A percentile compares a stretch with the other conserved stretches of the same genome.
Conservation (phyloP, 2,329 filamentous ascomycete species). For the Talaromyces sp. region DNA sequence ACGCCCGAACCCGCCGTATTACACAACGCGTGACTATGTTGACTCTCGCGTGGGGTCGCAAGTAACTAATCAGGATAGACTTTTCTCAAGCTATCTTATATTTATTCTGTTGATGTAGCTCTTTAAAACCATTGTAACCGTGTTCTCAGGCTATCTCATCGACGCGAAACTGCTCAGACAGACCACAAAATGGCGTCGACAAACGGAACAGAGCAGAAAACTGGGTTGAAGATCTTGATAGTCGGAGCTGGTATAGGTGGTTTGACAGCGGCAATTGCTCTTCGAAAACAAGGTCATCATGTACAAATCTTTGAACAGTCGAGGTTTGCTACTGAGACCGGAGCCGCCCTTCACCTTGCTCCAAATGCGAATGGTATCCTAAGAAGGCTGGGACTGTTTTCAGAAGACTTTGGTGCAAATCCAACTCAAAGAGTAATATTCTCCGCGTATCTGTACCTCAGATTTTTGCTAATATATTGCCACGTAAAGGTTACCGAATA, state of each 20-base stretch:
- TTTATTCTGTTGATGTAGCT: background rate
- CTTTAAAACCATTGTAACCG: background rate
- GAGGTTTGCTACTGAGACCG: conserved; percentile 53
- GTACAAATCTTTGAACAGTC: conserved; percentile 57
- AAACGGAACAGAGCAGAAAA: background rate
- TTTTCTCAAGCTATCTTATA: background rate
- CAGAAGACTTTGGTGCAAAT: conserved; percentile 42
- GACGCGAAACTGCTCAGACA: background rate
- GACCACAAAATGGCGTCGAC: background rate
- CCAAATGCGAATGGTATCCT: conserved; percentile 62
- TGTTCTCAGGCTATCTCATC: background rate
- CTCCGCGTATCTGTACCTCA: background rate
- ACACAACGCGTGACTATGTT: background rate
- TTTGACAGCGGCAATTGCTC: conserved; percentile 42
- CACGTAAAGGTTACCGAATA: conserved; percentile 37
- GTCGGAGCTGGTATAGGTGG: conserved; percentile 36
- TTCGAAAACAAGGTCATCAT: conserved; percentile 53
- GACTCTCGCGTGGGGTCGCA: background rate
- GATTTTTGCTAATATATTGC: conserved; percentile 6
- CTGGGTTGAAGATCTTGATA: conserved; percentile 29
- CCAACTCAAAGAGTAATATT: conserved; percentile 26
- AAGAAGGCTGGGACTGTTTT: conserved; percentile 42
- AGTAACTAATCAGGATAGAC: conserved; percentile 22
- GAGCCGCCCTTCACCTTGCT: conserved; percentile 61
- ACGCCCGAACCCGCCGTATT: background rate